Base-by-base conservation (phyloP, 2,329 filamentous ascomycete genomes). In the Nannizziopsis arthrosporioides region DNA sequence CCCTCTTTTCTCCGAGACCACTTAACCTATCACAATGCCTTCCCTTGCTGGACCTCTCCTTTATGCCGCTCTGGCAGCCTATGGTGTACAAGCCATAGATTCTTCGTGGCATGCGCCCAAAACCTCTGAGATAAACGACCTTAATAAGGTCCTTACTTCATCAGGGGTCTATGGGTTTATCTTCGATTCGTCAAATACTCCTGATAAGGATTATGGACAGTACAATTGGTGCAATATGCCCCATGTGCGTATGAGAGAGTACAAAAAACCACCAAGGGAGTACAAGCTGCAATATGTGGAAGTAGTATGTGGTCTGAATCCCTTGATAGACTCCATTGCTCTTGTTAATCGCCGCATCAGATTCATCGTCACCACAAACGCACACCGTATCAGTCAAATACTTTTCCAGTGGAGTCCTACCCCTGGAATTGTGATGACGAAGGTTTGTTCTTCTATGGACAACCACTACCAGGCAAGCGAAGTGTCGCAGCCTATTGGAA, bases 141-240 rank as follows among this genome's bases (percentile, higher is more conserved):
- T 88, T 2, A 67, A 68, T 0, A 62, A 67, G 4, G 80, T 76
- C 0, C 61, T 87, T 43, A 70, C 73, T 49, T 72, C 73, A 6
- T 68, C 72, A 1, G 85, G 82, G 1, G 74, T 80, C 0, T 81
- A 86, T 61, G 84, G 82, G 1, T 89, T 87, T 61, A 73, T 85
- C 14, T 92, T 81, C 66, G 80, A 86, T 58, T 73, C 75, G 31
- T 85, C 82, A 1, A 55, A 67, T 1, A 75, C 76, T 0, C 77
- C 83, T 0, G 66, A 72, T 47, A 59, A 64, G 0, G 56, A 69
- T 34, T 82, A 84, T 63, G 77, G 78, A 5, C 73, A 68, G 1
- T 89, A 89, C 65, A 87, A 90, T 63, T 90, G 73, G 73, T 92
- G 85, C 65, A 89, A 92, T 59, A 92, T 92, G 84, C 85, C 86